Base-by-base conservation (phyloP, 768 basidiomycete genomes). In the Melanogaster broomeanus region DNA sequence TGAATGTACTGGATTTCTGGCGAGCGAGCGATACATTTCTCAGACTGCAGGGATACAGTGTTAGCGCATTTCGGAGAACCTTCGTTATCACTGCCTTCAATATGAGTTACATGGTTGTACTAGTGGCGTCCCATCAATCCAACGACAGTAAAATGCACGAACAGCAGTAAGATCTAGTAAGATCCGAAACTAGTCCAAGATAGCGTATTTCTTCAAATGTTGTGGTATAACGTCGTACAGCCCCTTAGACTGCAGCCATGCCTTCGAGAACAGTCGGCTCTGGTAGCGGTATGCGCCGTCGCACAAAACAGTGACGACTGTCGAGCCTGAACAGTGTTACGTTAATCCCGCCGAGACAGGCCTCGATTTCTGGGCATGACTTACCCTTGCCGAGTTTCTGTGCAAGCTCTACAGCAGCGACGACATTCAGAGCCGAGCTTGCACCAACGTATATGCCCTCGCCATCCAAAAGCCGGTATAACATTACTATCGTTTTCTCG, bases 281-380 rank as follows among this genome's bases (percentile, higher is more conserved):
- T 98, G 97, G 65, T 99, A 97, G 64, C 97, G 82, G 64, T 98
- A 96, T 40, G 97, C 97, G 7, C 96, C 97, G 65, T 99, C 97
- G 68, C 89, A 92, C 34, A 99, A 72, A 46, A 98, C 79, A 5
- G 97, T 99, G 2, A 85, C 93, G 25, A 98, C 77, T 15, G 79
- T 91, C 19, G 88, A 87, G 31, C 90, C 90, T 93, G 54, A 27
- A 40, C 33, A 33, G 47, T 48, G 25, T 45, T n/a, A 19, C 22
- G 28, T 53, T 11, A 50, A 45, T 24, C n/a, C 18, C 7, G 37
- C 6, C 19, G n/a, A 48, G 16, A 34, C 19, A 40, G 16, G 38
- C 2, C 13, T 46, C 15, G 1, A 35, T 6, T 2, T 18, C 12
- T 24, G 35, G 21, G 22, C 15, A 42, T 16, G 13, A 34, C 68